Evolutionary conservation across 2,329 filamentous ascomycete genomes (phyloP).

Genomic region (Clonostachys rosea): DNA sequence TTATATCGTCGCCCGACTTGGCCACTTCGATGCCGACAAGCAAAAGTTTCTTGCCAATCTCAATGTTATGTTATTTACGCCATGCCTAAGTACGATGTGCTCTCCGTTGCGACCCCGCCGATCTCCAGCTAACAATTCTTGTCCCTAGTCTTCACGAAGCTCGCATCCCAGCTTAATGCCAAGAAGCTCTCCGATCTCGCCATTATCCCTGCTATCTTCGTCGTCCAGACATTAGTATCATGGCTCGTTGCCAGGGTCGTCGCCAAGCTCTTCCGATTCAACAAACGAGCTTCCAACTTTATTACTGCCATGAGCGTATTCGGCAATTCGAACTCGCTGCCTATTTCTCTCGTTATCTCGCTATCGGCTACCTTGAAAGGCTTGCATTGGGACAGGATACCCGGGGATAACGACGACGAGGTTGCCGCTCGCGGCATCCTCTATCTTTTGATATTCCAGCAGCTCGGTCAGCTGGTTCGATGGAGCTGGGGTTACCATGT

Average conservation of each 20-base stretch:
- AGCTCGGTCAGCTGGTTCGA: slow-evolving; percentile 87
- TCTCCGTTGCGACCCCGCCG: background rate
- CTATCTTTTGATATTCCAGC: slow-evolving; percentile 95
- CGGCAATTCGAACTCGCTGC: slow-evolving; percentile 96
- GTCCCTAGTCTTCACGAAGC: slow-evolving; percentile 81
- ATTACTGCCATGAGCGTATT: slow-evolving; percentile 97
- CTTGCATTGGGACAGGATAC: slow-evolving; percentile 88
- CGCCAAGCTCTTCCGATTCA: slow-evolving; percentile 73
- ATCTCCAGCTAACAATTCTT: no score
- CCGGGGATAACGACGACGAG: slow-evolving; percentile 91
- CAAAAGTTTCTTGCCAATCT: slow-evolving; percentile 97
- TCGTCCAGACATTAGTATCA: slow-evolving; percentile 82
- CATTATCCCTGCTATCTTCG: slow-evolving; percentile 87
- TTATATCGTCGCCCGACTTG: slow-evolving; percentile 78
- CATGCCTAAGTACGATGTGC: slow-evolving; percentile 76
- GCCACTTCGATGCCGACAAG: slow-evolving; percentile 91
- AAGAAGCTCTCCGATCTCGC: slow-evolving; percentile 82
- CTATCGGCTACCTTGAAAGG: slow-evolving; percentile 88
- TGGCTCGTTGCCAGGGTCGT: slow-evolving; percentile 71
- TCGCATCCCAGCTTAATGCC: slow-evolving; percentile 88
- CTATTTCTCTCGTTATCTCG: slow-evolving; percentile 92
- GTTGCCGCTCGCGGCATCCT: slow-evolving; percentile 91
- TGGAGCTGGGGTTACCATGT: slow-evolving; percentile 99
- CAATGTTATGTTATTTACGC: slow-evolving; percentile 94
- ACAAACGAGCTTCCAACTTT: slow-evolving; percentile 85